phyloP scores from a whole-genome alignment of 768 basidiomycete species.

The Russula ochroleuca region DNA sequence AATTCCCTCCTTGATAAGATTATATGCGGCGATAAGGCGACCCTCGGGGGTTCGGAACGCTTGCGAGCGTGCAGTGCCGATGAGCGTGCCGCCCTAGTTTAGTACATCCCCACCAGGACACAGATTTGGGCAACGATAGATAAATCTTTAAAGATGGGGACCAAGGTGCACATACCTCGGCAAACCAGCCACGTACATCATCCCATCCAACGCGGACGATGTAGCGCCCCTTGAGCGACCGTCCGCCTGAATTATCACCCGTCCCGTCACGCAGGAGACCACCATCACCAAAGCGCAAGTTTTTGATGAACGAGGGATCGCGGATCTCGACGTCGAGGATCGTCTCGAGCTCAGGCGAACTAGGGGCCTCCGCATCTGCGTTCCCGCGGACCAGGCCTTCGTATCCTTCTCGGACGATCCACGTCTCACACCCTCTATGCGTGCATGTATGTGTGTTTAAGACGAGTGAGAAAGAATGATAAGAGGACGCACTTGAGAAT shows the following conservation, averaged over 20 bases:
- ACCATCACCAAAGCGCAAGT: conserved; percentile 81
- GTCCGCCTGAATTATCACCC: conserved; percentile 59
- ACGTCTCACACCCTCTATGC: conserved; percentile 87
- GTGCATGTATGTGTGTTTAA: not conserved
- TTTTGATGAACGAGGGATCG: conserved; percentile 50
- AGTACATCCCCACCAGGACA: not conserved
- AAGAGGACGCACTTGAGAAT: conserved; percentile 69
- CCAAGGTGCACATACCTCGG: conserved; percentile 48
- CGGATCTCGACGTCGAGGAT: conserved; percentile 28
- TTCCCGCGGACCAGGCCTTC: conserved; percentile 98
- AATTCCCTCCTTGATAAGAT: conserved; percentile 94
- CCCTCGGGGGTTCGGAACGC: conserved; percentile 86
- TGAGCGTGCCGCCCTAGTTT: conserved; percentile 83
- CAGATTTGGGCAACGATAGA: not conserved
- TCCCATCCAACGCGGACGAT: conserved; percentile 98
- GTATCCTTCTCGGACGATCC: conserved; percentile 96
- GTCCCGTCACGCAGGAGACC: conserved; percentile 75
- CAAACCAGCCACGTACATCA: conserved; percentile 93
- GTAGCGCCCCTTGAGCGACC: conserved; percentile 82
- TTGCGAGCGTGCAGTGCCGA: conserved; percentile 86
- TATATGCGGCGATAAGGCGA: conserved; percentile 80
- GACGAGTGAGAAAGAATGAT: not conserved
- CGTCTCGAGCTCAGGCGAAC: conserved; percentile 27
- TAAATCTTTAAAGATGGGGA: not conserved
- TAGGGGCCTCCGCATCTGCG: conserved; percentile 28